Base-by-base conservation (phyloP, 106 monocot species). In the Phalaenopsis aphrodite region DNA sequence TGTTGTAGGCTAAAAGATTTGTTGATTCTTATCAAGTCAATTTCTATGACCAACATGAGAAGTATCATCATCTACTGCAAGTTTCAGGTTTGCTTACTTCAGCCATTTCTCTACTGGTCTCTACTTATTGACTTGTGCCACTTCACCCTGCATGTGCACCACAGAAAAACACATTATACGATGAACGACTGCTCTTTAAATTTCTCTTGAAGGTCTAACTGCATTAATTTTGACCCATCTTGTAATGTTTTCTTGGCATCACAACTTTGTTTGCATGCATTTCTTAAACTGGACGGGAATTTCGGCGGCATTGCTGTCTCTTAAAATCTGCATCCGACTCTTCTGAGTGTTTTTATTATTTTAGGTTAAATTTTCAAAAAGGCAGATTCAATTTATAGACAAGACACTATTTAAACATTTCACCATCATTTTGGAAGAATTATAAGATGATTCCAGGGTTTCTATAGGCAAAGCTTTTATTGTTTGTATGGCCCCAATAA, bases 51-150 rank as follows among this genome's bases (percentile, higher is more conserved):
- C 79, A 83, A 84, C 76, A 84, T 93, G 83, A 78, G 77, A 81
- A 94, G 98, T 81, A 89, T 93, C 75, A 99, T 99, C 67, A 76
- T 99, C 17, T 99, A 99, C 76, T 99, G 98, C 77, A 99, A 99
- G 84, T 99, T 99, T 91, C 98, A 99, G 97, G 97, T 98, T 30
- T 72, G 56, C 5, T 41, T 76, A 30, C 71, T 88, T 80, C 67
- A 55, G 21, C 73, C 30, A 48, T 24, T 24, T 66, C 66, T 66
- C 66, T 6, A 18, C 30, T 10, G 19, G 9, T 19, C 57, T 65
- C 24, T 36, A 4, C 66, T 56, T 15, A 8, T 56, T 56, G 8
- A 56, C 8, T 56, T 12, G 2, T 30, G 4, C 66, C 24, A 30
- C 66, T 8, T 66, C n/a, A 66, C n/a, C 8, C 8, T 66, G 5